Base-by-base conservation (phyloP, 306 rosid species). In the Dicorynia guianensis region DNA sequence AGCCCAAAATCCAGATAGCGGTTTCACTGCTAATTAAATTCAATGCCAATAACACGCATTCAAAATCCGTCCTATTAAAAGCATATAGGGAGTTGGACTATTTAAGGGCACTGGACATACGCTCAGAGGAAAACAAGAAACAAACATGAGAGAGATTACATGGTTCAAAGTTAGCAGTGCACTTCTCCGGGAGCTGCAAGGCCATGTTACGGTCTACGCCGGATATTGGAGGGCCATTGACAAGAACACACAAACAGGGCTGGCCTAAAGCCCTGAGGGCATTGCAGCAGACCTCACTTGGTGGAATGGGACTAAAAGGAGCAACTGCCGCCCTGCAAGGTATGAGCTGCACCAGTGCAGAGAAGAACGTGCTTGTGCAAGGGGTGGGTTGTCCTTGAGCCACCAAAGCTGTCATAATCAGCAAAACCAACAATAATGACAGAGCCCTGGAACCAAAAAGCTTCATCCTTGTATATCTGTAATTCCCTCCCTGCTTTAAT, bases 191-290 rank as follows among this genome's bases (percentile, higher is more conserved):
- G 48, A 90, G 92, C 79, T 80, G 88, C 79, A 82, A 43, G 25
- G 93, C 91, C 84, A 88, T 79, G 80, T 74, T 82, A 8, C 89
- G 87, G 66, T 90, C 93, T 10, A 88, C 78, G 3, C 96, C 93
- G 0, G 92, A 74, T 13, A 89, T 86, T 0, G 92, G 89, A 17
- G 95, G 90, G 36, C 89, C 92, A 42, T 85, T 82, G 44, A 86
- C 62, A 12, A 87, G 80, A 9, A 80, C 81, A 55, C 95, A 89
- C 48, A 87, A 78, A 52, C 92, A 89, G 5, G 95, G 87, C 76
- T 85, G 95, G 43, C 95, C 92, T 4, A 90, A 53, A 39, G 82
- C 67, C 48, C 58, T 85, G 52, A 89, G 60, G 38, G 95, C 88
- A 67, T 40, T 66, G 82, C 95, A 89, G 79, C 95, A 89, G 8